phyloP scores from a whole-genome alignment of 1,284 basidiomycete species.

The Ustilago shanxiensis region DNA sequence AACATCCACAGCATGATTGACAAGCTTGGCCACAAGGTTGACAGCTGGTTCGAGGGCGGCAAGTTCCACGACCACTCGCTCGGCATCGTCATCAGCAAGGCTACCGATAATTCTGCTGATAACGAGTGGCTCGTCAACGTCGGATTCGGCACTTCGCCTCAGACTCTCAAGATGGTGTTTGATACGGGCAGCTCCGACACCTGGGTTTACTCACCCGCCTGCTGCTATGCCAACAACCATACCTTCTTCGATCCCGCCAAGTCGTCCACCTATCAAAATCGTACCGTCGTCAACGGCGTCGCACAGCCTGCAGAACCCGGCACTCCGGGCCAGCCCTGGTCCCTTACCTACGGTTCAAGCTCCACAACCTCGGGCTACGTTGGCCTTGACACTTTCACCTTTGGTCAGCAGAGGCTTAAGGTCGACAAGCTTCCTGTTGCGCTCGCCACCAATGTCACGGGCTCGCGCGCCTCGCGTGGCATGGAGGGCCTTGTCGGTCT shows the following conservation, averaged over 20 bases:
- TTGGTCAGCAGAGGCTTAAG: slow-evolving; percentile 37
- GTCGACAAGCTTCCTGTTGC: slow-evolving; percentile 44
- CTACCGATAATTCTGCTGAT: slow-evolving; percentile 51
- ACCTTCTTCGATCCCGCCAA: slow-evolving; percentile 47
- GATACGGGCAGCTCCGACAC: slow-evolving; percentile 58
- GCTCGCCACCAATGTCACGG: slow-evolving; percentile 45
- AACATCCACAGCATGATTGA: slow-evolving; percentile 22
- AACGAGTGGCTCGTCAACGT: slow-evolving; percentile 63
- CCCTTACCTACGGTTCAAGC: slow-evolving; percentile 46
- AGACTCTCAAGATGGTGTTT: slow-evolving; percentile 54
- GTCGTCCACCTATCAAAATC: slow-evolving; percentile 52
- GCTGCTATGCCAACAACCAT: slow-evolving; percentile 59
- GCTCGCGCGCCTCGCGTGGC: slow-evolving; percentile 47
- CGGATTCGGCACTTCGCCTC: slow-evolving; percentile 47
- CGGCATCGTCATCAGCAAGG: slow-evolving; percentile 55
- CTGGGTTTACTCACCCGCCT: slow-evolving; percentile 58
- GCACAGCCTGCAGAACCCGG: slow-evolving; percentile 24
- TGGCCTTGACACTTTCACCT: slow-evolving; percentile 54
- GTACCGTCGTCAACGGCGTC: slow-evolving; percentile 41
- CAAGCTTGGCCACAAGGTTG: slow-evolving; percentile 29
- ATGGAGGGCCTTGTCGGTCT: slow-evolving; percentile 63
- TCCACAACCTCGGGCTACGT: slow-evolving; percentile 49
- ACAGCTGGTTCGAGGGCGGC: slow-evolving; percentile 40
- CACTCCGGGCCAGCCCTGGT: slow-evolving; percentile 49
- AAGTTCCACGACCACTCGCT: slow-evolving; percentile 44